Conservation (phyloP, 2,329 filamentous ascomycete species). For the Coniochaeta sp. region DNA sequence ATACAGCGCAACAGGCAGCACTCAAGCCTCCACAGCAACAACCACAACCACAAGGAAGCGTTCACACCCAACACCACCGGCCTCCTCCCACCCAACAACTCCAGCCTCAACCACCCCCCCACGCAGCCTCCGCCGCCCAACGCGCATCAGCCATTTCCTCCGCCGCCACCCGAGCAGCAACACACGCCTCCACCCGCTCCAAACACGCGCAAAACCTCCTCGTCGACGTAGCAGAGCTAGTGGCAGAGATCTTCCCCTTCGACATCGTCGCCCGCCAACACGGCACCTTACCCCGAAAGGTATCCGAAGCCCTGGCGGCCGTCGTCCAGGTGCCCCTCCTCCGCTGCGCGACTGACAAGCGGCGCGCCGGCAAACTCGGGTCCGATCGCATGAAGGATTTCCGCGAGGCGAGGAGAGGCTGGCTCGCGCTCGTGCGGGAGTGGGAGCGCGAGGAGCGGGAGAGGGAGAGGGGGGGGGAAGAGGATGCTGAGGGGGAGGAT, state of each 20-base stretch:
- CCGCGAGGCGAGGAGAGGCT: neutral
- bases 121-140: neutral
- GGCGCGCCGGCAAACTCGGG: constrained; percentile 15
- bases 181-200: constrained; percentile 7
- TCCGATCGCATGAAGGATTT: neutral
- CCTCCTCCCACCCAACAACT: neutral
- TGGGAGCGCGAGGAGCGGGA: neutral
- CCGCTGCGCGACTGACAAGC: constrained; percentile 35
- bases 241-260: constrained; percentile 38
- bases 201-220: constrained; percentile 32
- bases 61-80: neutral
- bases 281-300: constrained; percentile 31
- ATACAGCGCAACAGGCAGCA: neutral
- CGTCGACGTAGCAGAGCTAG: constrained; percentile 42
- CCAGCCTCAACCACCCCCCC: neutral
- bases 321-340: constrained; percentile 41
- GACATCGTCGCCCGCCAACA: constrained; percentile 37
- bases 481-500: neutral
- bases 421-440: neutral
- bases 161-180: constrained; percentile 3
- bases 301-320: constrained; percentile 39
- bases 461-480: neutral
- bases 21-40: neutral
- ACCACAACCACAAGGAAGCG: neutral
- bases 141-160: neutral